Evolutionary conservation across 2,329 filamentous ascomycete species (phyloP).

Genomic region (Dichotomopilus funicola): DNA sequence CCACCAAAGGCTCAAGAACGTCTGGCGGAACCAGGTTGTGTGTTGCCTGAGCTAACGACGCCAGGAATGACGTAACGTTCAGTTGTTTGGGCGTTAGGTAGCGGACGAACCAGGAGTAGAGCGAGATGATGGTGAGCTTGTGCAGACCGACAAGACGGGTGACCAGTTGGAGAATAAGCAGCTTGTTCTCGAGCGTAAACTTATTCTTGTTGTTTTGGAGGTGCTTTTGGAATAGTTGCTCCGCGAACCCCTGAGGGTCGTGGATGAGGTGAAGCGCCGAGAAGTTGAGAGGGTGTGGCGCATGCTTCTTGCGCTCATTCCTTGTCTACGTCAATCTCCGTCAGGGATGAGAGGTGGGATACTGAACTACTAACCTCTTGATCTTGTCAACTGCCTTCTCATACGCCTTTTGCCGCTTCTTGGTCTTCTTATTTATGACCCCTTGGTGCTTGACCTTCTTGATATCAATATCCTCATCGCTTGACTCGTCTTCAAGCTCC

Average conservation of each 20-base stretch:
- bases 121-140: constrained; percentile 78
- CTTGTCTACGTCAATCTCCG: constrained; percentile 30
- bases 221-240: constrained; percentile 84
- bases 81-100: constrained; percentile 79
- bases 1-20: constrained; percentile 78
- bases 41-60: constrained; percentile 83
- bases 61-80: constrained; percentile 90
- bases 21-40: constrained; percentile 91
- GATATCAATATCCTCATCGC: constrained; percentile 77
- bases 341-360: too few species aligned
- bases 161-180: constrained; percentile 84
- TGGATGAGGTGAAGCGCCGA: constrained; percentile 90
- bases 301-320: constrained; percentile 79
- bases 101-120: constrained; percentile 97
- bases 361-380: constrained; percentile 39
- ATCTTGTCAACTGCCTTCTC: constrained; percentile 77
- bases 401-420: constrained; percentile 74
- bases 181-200: constrained; percentile 79
- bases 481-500: constrained; percentile 82
- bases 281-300: constrained; percentile 87
- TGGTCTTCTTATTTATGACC: constrained; percentile 93
- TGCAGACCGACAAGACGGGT: constrained; percentile 88
- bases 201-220: constrained; percentile 80
- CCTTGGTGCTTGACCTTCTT: constrained; percentile 75
- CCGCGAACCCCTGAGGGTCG: constrained; percentile 90